These are phyloP conservation scores for Fusarium poae DNA, from an alignment of 2,329 filamentous ascomycete genomes.

Conservation along the genomic window DNA sequence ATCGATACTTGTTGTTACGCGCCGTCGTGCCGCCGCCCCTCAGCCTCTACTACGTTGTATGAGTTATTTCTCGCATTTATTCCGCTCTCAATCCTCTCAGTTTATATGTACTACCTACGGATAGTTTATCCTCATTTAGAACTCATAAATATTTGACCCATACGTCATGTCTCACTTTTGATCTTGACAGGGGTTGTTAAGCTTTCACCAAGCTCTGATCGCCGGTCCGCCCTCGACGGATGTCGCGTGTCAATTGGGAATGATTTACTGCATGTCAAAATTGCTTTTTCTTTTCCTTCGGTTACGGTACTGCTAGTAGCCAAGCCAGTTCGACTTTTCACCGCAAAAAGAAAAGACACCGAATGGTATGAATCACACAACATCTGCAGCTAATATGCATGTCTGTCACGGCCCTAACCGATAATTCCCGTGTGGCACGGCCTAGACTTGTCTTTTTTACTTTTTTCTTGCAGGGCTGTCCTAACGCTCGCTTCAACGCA, in stretches of 20 bases:
- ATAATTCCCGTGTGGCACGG: constrained; percentile 23
- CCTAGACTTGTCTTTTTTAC: constrained; percentile 16
- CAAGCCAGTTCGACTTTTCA: constrained; percentile 20
- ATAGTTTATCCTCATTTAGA: constrained; percentile 10
- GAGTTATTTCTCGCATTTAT: neutral
- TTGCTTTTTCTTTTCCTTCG: neutral
- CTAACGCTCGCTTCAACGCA: constrained; percentile 2
- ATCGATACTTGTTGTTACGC: constrained; percentile 3
- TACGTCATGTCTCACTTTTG: constrained; percentile 33
- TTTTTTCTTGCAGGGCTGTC: neutral
- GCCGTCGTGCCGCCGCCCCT: constrained; percentile 32
- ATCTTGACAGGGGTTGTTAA: constrained; percentile 25
- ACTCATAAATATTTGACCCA: neutral
- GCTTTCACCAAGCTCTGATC: constrained; percentile 37
- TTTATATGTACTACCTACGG: neutral
- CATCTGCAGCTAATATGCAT: constrained; percentile 34
- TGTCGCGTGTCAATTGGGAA: neutral
- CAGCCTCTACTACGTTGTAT: constrained; percentile 1
- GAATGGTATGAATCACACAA: neutral
- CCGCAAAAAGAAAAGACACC: constrained; percentile 30
- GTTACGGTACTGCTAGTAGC: neutral
- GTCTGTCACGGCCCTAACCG: constrained; percentile 25
- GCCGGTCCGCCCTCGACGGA: constrained; percentile 2
- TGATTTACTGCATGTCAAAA: neutral
- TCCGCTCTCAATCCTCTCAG: neutral